Evolutionary conservation across 2,329 filamentous ascomycete genomes (phyloP).

Genomic region (Pseudocercospora eumusae): DNA sequence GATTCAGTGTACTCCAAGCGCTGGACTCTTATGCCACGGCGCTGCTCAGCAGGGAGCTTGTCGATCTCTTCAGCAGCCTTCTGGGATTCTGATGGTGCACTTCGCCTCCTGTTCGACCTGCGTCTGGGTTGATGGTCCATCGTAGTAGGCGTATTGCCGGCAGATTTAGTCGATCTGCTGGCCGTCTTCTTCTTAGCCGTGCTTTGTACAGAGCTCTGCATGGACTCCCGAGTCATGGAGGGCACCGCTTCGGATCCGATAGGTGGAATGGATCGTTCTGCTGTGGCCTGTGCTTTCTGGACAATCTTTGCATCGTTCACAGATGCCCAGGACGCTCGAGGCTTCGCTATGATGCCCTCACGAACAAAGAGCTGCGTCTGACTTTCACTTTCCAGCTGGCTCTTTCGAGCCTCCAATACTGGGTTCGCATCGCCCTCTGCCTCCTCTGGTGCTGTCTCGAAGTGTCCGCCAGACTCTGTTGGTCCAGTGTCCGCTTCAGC

Average conservation of each 20-base stretch:
- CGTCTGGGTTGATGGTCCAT: neutral
- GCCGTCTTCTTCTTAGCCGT: slow-evolving; percentile 5
- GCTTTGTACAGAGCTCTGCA: slow-evolving; percentile 3
- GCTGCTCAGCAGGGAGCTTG: slow-evolving; percentile 12
- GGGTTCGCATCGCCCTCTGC: neutral
- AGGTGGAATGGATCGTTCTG: neutral
- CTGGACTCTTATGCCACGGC: slow-evolving; percentile 9
- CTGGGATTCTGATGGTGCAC: slow-evolving; percentile 25
- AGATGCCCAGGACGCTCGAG: slow-evolving; percentile 24
- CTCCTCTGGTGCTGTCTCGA: slow-evolving; percentile 11
- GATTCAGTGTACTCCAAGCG: slow-evolving; percentile 18
- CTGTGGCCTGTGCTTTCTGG: neutral
- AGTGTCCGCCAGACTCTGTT: slow-evolving; percentile 1
- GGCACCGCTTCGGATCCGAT: neutral
- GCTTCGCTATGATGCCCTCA: slow-evolving; percentile 18
- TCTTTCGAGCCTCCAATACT: neutral
- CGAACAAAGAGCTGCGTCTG: slow-evolving; percentile 15
- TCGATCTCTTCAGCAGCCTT: neutral
- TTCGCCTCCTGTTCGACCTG: slow-evolving; percentile 17
- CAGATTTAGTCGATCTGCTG: slow-evolving; percentile 20
- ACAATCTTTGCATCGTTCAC: slow-evolving; percentile 10
- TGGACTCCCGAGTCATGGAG: neutral
- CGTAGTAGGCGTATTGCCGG: slow-evolving; percentile 11
- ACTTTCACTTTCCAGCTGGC: slow-evolving; percentile 13
- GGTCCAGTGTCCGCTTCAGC: neutral